These are phyloP conservation scores for Nothophytophthora sp. DNA, from an alignment of 352 stramenopile species.

Conservation along the genomic window DNA sequence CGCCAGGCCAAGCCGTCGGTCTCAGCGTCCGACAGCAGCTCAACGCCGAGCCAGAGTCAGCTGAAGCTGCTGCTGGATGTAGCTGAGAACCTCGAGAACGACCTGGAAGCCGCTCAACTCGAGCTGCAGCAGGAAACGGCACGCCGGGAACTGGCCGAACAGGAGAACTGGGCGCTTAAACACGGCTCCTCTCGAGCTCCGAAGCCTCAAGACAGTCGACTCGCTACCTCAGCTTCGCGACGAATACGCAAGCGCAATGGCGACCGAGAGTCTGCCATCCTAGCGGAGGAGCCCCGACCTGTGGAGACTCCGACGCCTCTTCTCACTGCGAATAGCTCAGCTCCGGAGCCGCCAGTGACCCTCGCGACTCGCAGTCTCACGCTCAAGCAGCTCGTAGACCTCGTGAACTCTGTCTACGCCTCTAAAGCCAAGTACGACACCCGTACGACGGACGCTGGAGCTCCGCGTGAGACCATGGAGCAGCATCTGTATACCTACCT, in stretches of 20 bases:
- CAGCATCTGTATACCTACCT: conserved; percentile 91
- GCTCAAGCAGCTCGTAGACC: conserved; percentile 76
- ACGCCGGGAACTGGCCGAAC: conserved; percentile 43
- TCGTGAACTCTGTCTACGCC: conserved; percentile 69
- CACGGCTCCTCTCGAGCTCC: conserved; percentile 4
- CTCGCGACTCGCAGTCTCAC: conserved; percentile 49
- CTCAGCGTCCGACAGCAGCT: conserved; percentile 7
- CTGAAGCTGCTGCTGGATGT: conserved; percentile 69
- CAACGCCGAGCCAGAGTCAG: conserved; percentile 37
- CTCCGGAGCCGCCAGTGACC: neutral
- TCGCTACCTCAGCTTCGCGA: conserved; percentile 5
- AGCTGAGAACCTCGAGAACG: conserved; percentile 57
- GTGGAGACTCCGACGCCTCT: conserved; percentile 1
- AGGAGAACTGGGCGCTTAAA: conserved; percentile 49
- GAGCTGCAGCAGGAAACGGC: conserved; percentile 51
- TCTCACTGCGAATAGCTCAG: neutral
- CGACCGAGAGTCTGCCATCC: conserved; percentile 1
- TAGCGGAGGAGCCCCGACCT: conserved; percentile 6
- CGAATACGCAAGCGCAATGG: conserved; percentile 25
- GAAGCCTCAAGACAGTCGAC: too few relatives aligned
- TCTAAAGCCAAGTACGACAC: conserved; percentile 77
- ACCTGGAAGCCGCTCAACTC: conserved; percentile 48
- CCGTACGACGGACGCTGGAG: conserved; percentile 32
- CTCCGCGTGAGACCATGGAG: conserved; percentile 83
- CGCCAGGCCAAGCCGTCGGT: conserved; percentile 4